phyloP scores from a whole-genome alignment of 768 basidiomycete genomes.

The Boletus subcaerulescens region DNA sequence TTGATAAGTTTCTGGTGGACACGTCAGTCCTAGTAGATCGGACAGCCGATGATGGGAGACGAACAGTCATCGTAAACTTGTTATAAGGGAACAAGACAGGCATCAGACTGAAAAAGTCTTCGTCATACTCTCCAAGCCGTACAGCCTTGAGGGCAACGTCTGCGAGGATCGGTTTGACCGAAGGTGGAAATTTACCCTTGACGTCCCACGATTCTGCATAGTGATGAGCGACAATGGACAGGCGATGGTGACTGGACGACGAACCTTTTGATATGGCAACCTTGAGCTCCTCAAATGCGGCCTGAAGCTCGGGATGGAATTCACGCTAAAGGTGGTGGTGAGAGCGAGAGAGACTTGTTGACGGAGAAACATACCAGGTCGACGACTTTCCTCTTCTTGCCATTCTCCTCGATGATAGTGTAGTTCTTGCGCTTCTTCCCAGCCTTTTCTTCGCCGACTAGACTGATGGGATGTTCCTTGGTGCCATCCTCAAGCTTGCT shows the following conservation, averaged over 20 bases:
- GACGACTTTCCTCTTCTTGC: conserved; percentile 70
- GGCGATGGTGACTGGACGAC: background rate
- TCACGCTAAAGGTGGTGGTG: conserved; percentile 40
- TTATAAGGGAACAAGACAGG: conserved; percentile 91
- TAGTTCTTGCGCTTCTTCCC: conserved; percentile 57
- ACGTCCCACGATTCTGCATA: conserved; percentile 66
- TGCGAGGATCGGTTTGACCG: conserved; percentile 69
- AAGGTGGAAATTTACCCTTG: conserved; percentile 88
- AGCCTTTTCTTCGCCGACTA: conserved; percentile 38
- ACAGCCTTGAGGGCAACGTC: conserved; percentile 76
- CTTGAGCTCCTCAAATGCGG: conserved; percentile 58
- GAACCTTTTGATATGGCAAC: conserved; percentile 59
- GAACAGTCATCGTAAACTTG: conserved; percentile 86
- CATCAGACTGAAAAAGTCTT: conserved; percentile 88
- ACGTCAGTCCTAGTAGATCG: conserved; percentile 6
- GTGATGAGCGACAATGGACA: background rate
- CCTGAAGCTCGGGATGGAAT: conserved; percentile 72
- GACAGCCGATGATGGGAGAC: conserved; percentile 23
- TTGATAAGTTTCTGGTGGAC: conserved; percentile 81
- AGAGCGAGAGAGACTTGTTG: background rate
- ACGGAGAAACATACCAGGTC: conserved; percentile 49
- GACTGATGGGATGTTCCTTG: conserved; percentile 49
- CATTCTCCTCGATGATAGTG: conserved; percentile 49
- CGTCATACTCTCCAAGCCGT: conserved; percentile 83
- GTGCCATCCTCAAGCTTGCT: conserved; percentile 40